Conservation (phyloP, 2,329 filamentous ascomycete species). For the Pseudocercospora fijiensis region DNA sequence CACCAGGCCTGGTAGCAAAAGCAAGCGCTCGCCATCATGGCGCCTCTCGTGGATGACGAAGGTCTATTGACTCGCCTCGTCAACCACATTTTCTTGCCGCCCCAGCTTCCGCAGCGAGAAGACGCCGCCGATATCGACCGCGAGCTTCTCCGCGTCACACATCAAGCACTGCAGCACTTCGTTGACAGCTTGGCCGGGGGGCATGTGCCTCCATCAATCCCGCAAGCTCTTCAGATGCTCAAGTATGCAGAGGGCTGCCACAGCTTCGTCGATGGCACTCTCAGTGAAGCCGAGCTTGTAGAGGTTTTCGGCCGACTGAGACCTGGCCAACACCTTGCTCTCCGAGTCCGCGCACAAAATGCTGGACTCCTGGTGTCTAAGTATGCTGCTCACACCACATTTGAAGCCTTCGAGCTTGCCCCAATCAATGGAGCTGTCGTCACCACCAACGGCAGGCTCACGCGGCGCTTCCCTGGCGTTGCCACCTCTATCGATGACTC, state of each 20-base stretch:
- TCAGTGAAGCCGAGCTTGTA: slow-evolving; percentile 5
- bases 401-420: slow-evolving; percentile 64
- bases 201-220: background rate
- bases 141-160: slow-evolving; percentile 3
- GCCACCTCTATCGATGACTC: slow-evolving; percentile 43
- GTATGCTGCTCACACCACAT: slow-evolving; percentile 40
- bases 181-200: background rate
- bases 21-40: slow-evolving; percentile 2
- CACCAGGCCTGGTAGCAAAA: background rate
- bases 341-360: slow-evolving; percentile 26
- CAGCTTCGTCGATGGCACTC: background rate
- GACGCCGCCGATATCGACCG: slow-evolving; percentile 9
- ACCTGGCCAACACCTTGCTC: slow-evolving; percentile 2
- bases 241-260: slow-evolving; percentile 2
- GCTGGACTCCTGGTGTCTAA: slow-evolving; percentile 29
- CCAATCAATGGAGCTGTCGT: slow-evolving; percentile 55
- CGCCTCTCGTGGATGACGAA: slow-evolving; percentile 6
- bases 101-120: slow-evolving; percentile 40
- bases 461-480: slow-evolving; percentile 60
- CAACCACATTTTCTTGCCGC: slow-evolving; percentile 48
- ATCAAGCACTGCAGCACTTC: slow-evolving; percentile 5
- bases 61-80: slow-evolving; percentile 25
- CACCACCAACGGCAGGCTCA: slow-evolving; percentile 51
- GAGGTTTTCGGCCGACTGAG: background rate
- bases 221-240: background rate